Percentiles rank a stretch among this genome's conserved stretches.
These are phyloP conservation scores for Lycium barbarum DNA, from an alignment of 257 asterid genomes.

Conservation along the genomic window DNA sequence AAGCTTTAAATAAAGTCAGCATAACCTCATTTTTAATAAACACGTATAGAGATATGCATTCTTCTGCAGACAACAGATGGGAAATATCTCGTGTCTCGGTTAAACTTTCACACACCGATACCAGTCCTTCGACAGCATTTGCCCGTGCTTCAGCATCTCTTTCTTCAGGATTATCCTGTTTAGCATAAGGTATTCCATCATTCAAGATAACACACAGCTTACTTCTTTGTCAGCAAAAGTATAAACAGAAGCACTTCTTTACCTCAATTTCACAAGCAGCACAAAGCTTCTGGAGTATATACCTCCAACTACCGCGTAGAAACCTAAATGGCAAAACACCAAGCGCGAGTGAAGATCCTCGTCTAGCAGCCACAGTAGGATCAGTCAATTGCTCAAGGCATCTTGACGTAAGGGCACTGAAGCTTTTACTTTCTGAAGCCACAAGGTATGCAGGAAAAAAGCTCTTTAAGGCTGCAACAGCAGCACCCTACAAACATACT, in stretches of 20 bases:
- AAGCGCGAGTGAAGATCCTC: constrained; percentile 91
- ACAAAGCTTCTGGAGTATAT: constrained; percentile 71
- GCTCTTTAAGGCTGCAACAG: constrained; percentile 77
- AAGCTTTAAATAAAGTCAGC: constrained; percentile 76
- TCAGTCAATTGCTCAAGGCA: constrained; percentile 83
- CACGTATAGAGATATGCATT: constrained; percentile 52
- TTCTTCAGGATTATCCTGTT: constrained; percentile 85
- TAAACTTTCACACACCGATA: constrained; percentile 76
- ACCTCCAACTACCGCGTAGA: constrained; percentile 75
- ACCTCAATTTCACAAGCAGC: constrained; percentile 83
- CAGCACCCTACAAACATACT: constrained; percentile 60
- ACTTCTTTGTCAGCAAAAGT: constrained; percentile 4
- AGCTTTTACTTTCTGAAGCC: constrained; percentile 53
- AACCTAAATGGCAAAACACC: constrained; percentile 80
- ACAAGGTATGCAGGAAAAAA: constrained; percentile 65
- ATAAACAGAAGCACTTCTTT: constrained; percentile 35
- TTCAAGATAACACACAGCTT: constrained; percentile 11
- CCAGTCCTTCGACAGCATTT: constrained; percentile 87
- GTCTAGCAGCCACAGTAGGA: constrained; percentile 89
- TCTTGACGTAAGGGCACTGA: constrained; percentile 57
- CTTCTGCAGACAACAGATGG: constrained; percentile 42
- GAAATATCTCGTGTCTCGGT: constrained; percentile 52
- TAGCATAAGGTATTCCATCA: constrained; percentile 31
- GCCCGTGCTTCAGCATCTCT: constrained; percentile 96
- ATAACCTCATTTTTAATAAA: constrained; percentile 77